Conservation (phyloP, 2,329 filamentous ascomycete species). For the Trichocomaceae sp. region DNA sequence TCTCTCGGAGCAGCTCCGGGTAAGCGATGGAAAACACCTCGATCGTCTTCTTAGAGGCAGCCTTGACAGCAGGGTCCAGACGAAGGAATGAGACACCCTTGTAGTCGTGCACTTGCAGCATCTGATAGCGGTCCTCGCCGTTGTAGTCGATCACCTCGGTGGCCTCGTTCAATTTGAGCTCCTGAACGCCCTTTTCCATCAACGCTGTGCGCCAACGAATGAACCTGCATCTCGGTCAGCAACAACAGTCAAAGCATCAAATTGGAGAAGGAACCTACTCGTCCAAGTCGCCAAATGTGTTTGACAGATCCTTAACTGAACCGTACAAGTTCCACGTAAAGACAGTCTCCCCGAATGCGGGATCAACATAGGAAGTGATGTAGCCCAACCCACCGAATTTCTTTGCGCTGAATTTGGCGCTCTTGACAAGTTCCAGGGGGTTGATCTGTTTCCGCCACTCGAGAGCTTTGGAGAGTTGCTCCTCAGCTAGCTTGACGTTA, state of each 20-base stretch:
- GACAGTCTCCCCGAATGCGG: slow-evolving; percentile 50
- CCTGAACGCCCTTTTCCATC: slow-evolving; percentile 77
- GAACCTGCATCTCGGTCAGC: slow-evolving; percentile 53
- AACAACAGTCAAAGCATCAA: neutral
- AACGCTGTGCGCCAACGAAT: slow-evolving; percentile 82
- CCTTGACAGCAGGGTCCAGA: slow-evolving; percentile 68
- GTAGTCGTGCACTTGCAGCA: slow-evolving; percentile 92
- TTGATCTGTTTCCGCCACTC: slow-evolving; percentile 75
- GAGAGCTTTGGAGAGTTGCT: slow-evolving; percentile 72
- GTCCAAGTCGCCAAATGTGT: slow-evolving; percentile 73
- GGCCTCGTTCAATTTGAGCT: slow-evolving; percentile 63
- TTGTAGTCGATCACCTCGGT: slow-evolving; percentile 60
- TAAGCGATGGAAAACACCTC: slow-evolving; percentile 74
- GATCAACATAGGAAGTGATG: slow-evolving; percentile 61
- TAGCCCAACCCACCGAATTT: slow-evolving; percentile 78
- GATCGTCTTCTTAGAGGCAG: slow-evolving; percentile 73
- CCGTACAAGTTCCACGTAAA: slow-evolving; percentile 95
- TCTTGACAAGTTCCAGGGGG: slow-evolving; percentile 59
- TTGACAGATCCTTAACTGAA: slow-evolving; percentile 69
- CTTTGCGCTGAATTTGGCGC: slow-evolving; percentile 54
- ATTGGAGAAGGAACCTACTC: slow-evolving; percentile 54
- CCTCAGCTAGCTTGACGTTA: slow-evolving; percentile 64
- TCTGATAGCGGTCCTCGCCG: slow-evolving; percentile 73
- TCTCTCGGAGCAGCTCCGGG: slow-evolving; percentile 80
- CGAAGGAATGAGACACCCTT: slow-evolving; percentile 79